Evolutionary conservation across 306 rosid species (phyloP).

Genomic region (Nissolia schottii): DNA sequence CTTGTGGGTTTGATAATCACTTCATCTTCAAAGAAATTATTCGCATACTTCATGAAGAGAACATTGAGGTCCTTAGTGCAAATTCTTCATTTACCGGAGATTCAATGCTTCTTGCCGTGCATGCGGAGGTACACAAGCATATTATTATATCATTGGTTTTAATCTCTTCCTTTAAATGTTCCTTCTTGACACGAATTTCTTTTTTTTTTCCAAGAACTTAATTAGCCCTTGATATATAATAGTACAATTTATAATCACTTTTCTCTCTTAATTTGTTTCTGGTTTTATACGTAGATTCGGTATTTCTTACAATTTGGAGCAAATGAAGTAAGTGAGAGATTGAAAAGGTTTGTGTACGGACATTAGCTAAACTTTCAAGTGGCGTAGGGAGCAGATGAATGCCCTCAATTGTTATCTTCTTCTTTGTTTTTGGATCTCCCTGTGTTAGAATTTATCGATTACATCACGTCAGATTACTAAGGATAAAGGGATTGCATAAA

Average conservation of each 20-base stretch:
- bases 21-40: constrained; percentile 50
- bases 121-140: constrained; percentile 54
- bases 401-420: too few species aligned
- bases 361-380: too few species aligned
- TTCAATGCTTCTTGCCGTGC: constrained; percentile 33
- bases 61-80: constrained; percentile 34
- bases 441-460: too few species aligned
- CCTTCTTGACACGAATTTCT: too few species aligned
- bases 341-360: constrained; percentile 46
- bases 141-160: too few species aligned
- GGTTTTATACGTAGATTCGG: constrained; percentile 39
- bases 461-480: too few species aligned
- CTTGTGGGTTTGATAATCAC: constrained; percentile 36
- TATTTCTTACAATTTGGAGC: constrained; percentile 35
- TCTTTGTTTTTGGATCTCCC: too few species aligned
- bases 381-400: too few species aligned
- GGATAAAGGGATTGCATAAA: too few species aligned
- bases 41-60: constrained; percentile 51
- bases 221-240: too few species aligned
- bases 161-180: too few species aligned
- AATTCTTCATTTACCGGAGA: constrained; percentile 37
- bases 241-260: neutral
- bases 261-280: neutral
- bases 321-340: constrained; percentile 42
- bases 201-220: neutral